Base-by-base conservation (phyloP, 208 protist species). In the Trichomonas tenax region DNA sequence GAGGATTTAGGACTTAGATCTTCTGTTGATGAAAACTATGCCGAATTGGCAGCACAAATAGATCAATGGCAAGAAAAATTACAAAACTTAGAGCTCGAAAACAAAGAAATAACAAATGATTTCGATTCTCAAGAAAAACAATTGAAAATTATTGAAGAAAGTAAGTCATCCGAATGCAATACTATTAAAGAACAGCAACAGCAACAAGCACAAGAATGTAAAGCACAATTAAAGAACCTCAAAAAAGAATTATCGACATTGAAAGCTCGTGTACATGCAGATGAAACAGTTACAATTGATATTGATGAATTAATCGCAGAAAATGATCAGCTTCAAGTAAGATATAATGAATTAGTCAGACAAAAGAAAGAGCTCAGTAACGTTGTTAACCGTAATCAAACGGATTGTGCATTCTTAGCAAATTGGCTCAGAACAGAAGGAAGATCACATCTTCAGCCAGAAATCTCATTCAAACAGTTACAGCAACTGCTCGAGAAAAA, bases 281-380 rank as follows among this genome's bases (percentile, higher is more conserved):
- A 89, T 46, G 86, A 93, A 93, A 93, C 86, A 38, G 86, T 93
- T 6, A 44, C 41, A 93, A 48, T 93, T 51, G 86, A 93, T 93
- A 51, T 93, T 38, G 86, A 93, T n/a, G 8, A 41, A 0, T 31
- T 93, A n/a, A 41, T 93, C 8, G 14, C 44, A 26, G 86, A 93
- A 93, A 93, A 93, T 51, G 26, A 48, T 0, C 40, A 48, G 21
- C 21, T 93, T 0, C 86, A 93, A 51, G 11, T 26, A 38, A 93
- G 86, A 51, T 34, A 34, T 15, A 44, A 93, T 10, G 44, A 48
- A 51, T 38, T 93, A 9, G 40, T 36, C 11, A n/a, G 46, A 38
- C 9, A 38, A 26, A 58, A 36, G 11, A 9, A 51, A 51, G 36
- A 48, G 38, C 38, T 93, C 10, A 14, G 1, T 21, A 17, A 0